Evolutionary conservation across 495 filamentous ascomycete species (phyloP).

Genomic region (Lasiosphaeris hirsuta): DNA sequence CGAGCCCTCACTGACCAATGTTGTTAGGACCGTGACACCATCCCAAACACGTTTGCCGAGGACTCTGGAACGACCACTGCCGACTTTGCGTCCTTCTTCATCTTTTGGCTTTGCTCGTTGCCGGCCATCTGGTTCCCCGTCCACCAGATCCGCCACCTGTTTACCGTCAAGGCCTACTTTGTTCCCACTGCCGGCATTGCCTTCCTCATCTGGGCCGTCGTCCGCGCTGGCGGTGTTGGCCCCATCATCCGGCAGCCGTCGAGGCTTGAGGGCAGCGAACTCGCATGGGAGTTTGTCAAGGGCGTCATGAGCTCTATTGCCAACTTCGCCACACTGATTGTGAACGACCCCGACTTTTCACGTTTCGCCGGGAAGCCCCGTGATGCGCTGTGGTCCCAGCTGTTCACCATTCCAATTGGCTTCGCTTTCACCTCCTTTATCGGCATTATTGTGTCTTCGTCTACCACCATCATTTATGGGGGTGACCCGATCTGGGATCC

Average conservation of each 20-base stretch:
- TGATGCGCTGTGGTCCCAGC: slow-evolving; percentile 85
- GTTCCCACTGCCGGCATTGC: slow-evolving; percentile 80
- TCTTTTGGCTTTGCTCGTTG: slow-evolving; percentile 79
- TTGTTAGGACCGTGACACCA: slow-evolving; percentile 41
- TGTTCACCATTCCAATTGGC: slow-evolving; percentile 79
- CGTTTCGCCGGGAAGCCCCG: slow-evolving; percentile 78
- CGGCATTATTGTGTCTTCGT: slow-evolving; percentile 89
- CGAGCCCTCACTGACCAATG: slow-evolving; percentile 9
- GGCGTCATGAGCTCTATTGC: slow-evolving; percentile 87
- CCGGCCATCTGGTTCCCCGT: slow-evolving; percentile 84
- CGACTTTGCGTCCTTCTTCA: slow-evolving; percentile 74
- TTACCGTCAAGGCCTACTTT: slow-evolving; percentile 85
- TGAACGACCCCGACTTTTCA: slow-evolving; percentile 86
- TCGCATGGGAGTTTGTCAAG: slow-evolving; percentile 79
- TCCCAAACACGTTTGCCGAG: slow-evolving; percentile 65
- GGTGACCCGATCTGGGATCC: slow-evolving; percentile 83
- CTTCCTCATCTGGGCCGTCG: slow-evolving; percentile 88
- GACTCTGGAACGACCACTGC: slow-evolving; percentile 70
- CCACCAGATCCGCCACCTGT: slow-evolving; percentile 76
- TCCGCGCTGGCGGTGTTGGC: slow-evolving; percentile 78
- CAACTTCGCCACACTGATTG: slow-evolving; percentile 86
- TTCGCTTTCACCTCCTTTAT: slow-evolving; percentile 91
- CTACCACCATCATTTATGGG: slow-evolving; percentile 71
- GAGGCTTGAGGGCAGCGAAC: slow-evolving; percentile 59
- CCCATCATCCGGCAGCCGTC: slow-evolving; percentile 75